phyloP scores from a whole-genome alignment of 1,139 yeast genomes.

The Eremothecium sinecaudum region DNA sequence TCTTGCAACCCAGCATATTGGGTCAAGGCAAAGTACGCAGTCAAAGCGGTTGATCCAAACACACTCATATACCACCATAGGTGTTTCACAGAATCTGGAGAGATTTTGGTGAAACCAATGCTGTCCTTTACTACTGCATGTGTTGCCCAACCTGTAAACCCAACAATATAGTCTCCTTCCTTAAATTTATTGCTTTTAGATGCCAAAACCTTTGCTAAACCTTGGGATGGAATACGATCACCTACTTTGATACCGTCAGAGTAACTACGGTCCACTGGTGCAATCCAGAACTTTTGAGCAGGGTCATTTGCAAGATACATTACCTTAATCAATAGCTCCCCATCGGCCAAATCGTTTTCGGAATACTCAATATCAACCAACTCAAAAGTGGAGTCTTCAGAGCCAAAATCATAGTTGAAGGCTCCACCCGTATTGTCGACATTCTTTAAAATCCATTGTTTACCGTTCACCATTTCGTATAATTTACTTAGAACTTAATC shows the following conservation, averaged over 20 bases:
- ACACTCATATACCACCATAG: slow-evolving; percentile 38
- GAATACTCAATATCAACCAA: slow-evolving; percentile 20
- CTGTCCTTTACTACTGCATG: slow-evolving; percentile 30
- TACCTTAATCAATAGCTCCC: slow-evolving; percentile 41
- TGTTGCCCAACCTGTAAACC: slow-evolving; percentile 37
- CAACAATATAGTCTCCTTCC: slow-evolving; percentile 39
- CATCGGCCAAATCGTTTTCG: slow-evolving; percentile 33
- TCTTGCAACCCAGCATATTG: slow-evolving; percentile 37
- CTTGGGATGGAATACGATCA: slow-evolving; percentile 42
- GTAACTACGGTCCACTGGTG: slow-evolving; percentile 38
- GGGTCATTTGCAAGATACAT: slow-evolving; percentile 56
- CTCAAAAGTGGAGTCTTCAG: slow-evolving; percentile 19
- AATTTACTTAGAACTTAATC: not conserved
- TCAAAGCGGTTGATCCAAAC: slow-evolving; percentile 50
- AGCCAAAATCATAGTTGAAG: slow-evolving; percentile 28
- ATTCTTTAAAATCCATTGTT: slow-evolving; percentile 29
- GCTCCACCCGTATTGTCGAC: slow-evolving; percentile 17
- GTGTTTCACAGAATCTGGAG: slow-evolving; percentile 31
- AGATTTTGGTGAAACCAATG: slow-evolving; percentile 16
- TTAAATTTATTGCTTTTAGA: slow-evolving; percentile 35
- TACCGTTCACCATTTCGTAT: slow-evolving; percentile 21
- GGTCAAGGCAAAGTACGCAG: slow-evolving; percentile 52
- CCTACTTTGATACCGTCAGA: slow-evolving; percentile 41
- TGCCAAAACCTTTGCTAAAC: slow-evolving; percentile 41
- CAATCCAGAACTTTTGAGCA: slow-evolving; percentile 55